phyloP scores from a whole-genome alignment of 1,139 yeast genomes.

The Taiozyma sp. region DNA sequence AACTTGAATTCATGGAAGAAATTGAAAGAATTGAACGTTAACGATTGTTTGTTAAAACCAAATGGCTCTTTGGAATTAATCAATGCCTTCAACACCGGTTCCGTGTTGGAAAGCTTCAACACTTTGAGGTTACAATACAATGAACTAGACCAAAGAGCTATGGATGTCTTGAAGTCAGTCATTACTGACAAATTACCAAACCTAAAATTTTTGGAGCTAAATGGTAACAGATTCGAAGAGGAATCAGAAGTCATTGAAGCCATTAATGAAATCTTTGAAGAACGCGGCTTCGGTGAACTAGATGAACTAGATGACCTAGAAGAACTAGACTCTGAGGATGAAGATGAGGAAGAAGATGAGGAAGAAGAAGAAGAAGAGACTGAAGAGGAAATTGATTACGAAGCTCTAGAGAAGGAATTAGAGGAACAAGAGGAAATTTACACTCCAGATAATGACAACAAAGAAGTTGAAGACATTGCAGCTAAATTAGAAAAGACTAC shows the following conservation, averaged over 20 bases:
- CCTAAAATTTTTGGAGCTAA: constrained; percentile 67
- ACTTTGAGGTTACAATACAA: constrained; percentile 78
- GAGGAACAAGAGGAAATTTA: constrained; percentile 28
- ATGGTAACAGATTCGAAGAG: constrained; percentile 87
- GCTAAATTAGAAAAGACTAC: constrained; percentile 50
- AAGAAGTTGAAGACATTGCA: constrained; percentile 55
- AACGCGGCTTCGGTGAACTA: constrained; percentile 72
- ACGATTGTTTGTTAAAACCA: constrained; percentile 82
- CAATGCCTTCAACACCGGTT: constrained; percentile 40
- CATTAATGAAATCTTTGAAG: constrained; percentile 59
- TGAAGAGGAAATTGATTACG: constrained; percentile 26
- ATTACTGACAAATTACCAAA: constrained; percentile 52
- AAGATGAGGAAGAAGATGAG: constrained; percentile 55
- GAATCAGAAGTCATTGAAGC: constrained; percentile 56
- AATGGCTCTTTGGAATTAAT: constrained; percentile 59
- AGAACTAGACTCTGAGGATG: constrained; percentile 79
- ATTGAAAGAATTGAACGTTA: constrained; percentile 74
- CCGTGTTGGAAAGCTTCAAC: constrained; percentile 37
- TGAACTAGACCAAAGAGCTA: constrained; percentile 68
- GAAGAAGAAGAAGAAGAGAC: constrained; percentile 54
- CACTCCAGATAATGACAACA: constrained; percentile 33
- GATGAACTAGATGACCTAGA: constrained; percentile 95
- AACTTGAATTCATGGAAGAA: constrained; percentile 48
- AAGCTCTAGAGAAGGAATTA: constrained; percentile 52
- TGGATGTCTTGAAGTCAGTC: constrained; percentile 49